Evolutionary conservation across 2,329 filamentous ascomycete genomes (phyloP).

Genomic region (Pseudogymnoascus sp.): DNA sequence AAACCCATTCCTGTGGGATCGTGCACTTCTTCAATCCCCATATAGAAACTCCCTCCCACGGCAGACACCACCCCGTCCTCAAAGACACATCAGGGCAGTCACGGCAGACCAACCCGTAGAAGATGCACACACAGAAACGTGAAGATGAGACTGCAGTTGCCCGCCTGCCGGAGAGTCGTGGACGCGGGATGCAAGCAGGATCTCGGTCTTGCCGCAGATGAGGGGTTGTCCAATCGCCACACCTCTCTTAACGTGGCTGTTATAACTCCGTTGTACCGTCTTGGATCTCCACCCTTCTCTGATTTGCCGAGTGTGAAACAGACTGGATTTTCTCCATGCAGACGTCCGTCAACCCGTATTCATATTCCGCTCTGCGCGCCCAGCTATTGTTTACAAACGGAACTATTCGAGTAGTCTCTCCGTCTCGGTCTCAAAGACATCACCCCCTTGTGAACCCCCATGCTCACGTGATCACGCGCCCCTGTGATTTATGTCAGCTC

Average conservation of each 20-base stretch:
- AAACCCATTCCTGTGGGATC: background rate
- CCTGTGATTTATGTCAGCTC: background rate
- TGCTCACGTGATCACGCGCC: background rate
- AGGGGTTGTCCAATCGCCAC: conserved; percentile 9
- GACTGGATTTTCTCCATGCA: background rate
- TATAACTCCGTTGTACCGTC: background rate
- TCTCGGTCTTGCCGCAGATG: conserved; percentile 4
- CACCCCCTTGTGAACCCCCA: background rate
- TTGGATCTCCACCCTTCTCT: conserved; percentile 1
- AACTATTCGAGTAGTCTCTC: conserved; percentile 5
- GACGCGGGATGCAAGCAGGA: background rate
- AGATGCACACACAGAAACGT: conserved; percentile 9
- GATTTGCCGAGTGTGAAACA: conserved; percentile 7
- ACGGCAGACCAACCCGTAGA: background rate
- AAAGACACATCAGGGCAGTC: background rate
- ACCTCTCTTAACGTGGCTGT: background rate
- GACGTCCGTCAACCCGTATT: conserved; percentile 4
- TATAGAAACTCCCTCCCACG: background rate
- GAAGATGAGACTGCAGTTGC: conserved; percentile 7
- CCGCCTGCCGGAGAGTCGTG: background rate
- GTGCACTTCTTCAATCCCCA: background rate
- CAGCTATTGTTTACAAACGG: conserved; percentile 5
- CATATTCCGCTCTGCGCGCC: background rate
- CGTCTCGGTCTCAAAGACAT: background rate
- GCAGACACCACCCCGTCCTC: background rate